These are phyloP conservation scores for Penicillium lagena DNA, from an alignment of 495 filamentous ascomycete genomes.

Conservation along the genomic window DNA sequence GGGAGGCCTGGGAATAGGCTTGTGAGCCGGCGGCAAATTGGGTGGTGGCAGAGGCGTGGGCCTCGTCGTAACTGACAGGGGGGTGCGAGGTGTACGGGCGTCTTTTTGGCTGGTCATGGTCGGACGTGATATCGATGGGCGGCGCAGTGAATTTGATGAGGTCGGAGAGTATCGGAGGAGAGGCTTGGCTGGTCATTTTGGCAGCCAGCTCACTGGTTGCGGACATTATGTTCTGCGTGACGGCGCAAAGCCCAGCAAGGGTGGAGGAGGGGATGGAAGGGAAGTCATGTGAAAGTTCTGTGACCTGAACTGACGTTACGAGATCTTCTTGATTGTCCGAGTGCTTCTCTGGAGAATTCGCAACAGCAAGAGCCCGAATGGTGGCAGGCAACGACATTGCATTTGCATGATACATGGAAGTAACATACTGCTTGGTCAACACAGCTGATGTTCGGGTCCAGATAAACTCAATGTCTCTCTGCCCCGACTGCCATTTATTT, in stretches of 20 bases:
- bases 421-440: conserved; percentile 42
- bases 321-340: conserved; percentile 35
- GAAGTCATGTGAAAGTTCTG: conserved; percentile 50
- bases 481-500: conserved; percentile 52
- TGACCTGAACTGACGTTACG: conserved; percentile 38
- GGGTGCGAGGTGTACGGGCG: conserved; percentile 1
- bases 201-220: conserved; percentile 54
- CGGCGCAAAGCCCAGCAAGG: conserved; percentile 42
- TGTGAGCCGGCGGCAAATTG: conserved; percentile 34
- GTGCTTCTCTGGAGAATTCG: conserved; percentile 18
- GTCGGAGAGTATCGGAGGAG: conserved; percentile 27
- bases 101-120: conserved; percentile 16
- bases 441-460: conserved; percentile 30
- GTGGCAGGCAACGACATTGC: conserved; percentile 51
- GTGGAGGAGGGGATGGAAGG: conserved; percentile 37
- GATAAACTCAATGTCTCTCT: conserved; percentile 56
- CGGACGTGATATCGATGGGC: conserved; percentile 1
- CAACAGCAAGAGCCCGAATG: conserved; percentile 44
- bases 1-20: conserved; percentile 54
- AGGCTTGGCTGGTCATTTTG: conserved; percentile 29
- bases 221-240: conserved; percentile 49
- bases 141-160: conserved; percentile 35
- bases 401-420: conserved; percentile 57
- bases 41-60: conserved; percentile 22
- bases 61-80: conserved; percentile 18